Conservation (phyloP, 306 rosid species). For the Cucurbita maxima region DNA sequence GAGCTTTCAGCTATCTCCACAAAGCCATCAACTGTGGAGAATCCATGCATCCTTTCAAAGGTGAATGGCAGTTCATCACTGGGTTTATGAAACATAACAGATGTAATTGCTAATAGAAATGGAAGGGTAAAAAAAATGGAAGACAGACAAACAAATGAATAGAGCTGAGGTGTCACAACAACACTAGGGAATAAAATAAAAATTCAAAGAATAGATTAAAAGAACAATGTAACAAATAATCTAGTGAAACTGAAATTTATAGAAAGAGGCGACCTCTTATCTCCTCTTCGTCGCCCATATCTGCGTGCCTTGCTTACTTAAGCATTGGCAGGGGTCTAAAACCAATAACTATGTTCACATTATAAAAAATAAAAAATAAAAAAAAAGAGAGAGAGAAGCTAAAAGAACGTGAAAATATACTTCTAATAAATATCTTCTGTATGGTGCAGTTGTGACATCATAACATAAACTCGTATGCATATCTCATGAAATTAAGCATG, state of each 20-base stretch:
- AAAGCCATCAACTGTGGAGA: constrained; percentile 80
- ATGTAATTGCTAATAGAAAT: constrained; percentile 6
- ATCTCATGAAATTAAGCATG: not conserved
- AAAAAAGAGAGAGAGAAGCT: no score
- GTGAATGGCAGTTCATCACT: constrained; percentile 35
- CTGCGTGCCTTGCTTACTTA: not conserved
- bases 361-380: not conserved
- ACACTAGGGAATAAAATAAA: not conserved
- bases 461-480: not conserved
- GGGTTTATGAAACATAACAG: constrained; percentile 12
- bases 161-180: not conserved
- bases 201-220: not conserved
- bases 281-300: not conserved
- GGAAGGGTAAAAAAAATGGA: not conserved
- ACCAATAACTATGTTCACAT: not conserved
- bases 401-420: not conserved
- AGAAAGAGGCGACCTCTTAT: not conserved
- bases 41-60: constrained; percentile 64
- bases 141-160: not conserved
- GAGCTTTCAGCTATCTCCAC: constrained; percentile 66
- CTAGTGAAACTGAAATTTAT: not conserved
- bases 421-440: not conserved
- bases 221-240: not conserved
- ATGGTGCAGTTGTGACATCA: not conserved
- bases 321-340: not conserved